Evolutionary conservation across 345 rosid genomes (phyloP), one percentile per base, ranked within the genome.

Genomic region (Cardamine resedifolia): DNA sequence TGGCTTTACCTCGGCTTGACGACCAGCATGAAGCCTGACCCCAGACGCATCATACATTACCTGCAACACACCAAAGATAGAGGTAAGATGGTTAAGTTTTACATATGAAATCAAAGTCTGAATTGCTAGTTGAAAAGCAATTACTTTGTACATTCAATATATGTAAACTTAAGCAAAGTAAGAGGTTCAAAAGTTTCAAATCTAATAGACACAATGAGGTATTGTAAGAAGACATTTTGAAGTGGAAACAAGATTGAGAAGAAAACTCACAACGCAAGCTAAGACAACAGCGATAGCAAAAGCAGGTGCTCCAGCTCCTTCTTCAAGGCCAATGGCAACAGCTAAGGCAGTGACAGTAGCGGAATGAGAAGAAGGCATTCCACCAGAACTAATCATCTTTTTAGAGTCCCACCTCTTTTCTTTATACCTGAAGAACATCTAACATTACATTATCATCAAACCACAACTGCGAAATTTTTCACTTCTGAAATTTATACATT

Each of bases 31-130:
- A 72, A 84, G 92, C 73, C 98, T 87, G 66, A 94, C 88, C 18
- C 98, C 98, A 1, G 97, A 84, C 16, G 98, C 98, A 83, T 94
- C 98, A 80, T 89, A 94, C 98, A 91, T 94, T 10, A 94, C 98
- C 98, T 94, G 76, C 65, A 82, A 19, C 7, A 60, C 9, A 70
- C 8, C n/a, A 53, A 64, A 31, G 14, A 53, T 4, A 34, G 9
- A 49, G 9, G 48, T 63, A 51, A 62, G 75, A 31, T 12, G n/a
- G 56, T 45, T 30, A 58, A 49, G 49, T 31, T 21, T 20, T 4
- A 15, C 2, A 15, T 4, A 15, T n/a, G n/a, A n/a, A 23, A 31
- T 30, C 5, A 43, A n/a, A 10, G 8, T 36, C 3, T 63, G 10
- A 34, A n/a, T 57, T 44, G 15, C 45, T 26, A 71, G 28, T 49